Evolutionary conservation across 2,329 filamentous ascomycete genomes (phyloP), one percentile per base, ranked within the genome.

Genomic region (Phyllosticta citrichinensis): DNA sequence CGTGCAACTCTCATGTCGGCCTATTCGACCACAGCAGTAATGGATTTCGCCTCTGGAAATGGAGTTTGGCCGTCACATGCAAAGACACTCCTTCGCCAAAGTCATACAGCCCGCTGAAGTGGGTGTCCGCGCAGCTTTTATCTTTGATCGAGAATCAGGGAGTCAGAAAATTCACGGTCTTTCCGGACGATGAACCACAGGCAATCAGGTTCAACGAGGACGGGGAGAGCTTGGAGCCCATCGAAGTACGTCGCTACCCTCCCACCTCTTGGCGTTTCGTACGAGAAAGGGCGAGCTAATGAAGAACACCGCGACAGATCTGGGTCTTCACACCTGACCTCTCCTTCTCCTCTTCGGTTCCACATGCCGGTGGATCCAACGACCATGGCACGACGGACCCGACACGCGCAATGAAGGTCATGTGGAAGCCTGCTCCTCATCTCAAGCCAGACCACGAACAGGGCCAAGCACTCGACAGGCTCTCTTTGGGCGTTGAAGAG

Each of bases 281-380:
- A 17, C 17, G 22, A 5, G 33, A 24, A 35, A 2, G 3, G 12
- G 2, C 6, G 5, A 5, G 17, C 24, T 24, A 22, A 24, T 12
- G 5, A 53, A 53, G 51, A 52, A 14, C 11, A 27, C 64, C 70
- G 2, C 62, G 71, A 2, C 67, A 81, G 70, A 64, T 85, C 27
- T 86, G 83, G 83, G 74, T 83, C 59, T 86, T 86, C 70, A 83
- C 83, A 8, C 81, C 82, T 0, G 79, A 84, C 62, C 74, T 86
- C 51, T 76, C 77, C 57, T 81, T 84, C 64, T 83, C 83, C 1
- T 80, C 76, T 10, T 61, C 60, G 17, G 30, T 57, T 47, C 40
- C 40, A 8, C 40, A 47, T n/a, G 6, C 40, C 3, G n/a, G 14
- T 19, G 17, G 20, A 11, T 24, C 55, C 1, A 25, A 55, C 5